phyloP scores from a whole-genome alignment of 805 yeast species.

The Metschnikowia anglica region DNA sequence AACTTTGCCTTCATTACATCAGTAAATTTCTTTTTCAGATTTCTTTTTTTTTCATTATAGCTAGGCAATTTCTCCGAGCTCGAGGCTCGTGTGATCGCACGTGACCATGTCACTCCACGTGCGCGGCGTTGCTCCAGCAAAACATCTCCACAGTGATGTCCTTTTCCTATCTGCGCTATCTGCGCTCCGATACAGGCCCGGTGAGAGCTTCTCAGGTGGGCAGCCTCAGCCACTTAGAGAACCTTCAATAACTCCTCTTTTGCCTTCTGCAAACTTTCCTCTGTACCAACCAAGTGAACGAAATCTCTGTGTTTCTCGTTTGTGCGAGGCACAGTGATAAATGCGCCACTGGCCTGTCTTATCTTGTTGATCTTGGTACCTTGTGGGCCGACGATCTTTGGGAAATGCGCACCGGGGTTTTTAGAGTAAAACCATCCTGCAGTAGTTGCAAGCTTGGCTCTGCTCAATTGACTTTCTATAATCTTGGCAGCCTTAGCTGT shows the following conservation, averaged over 20 bases:
- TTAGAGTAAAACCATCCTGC: slow-evolving; percentile 65
- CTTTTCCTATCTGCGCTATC: neutral
- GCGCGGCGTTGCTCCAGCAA: slow-evolving; percentile 1
- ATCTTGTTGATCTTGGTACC: slow-evolving; percentile 66
- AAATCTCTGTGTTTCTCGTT: slow-evolving; percentile 52
- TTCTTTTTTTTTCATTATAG: neutral
- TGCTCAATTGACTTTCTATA: slow-evolving; percentile 50
- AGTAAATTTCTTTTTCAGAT: slow-evolving; percentile 5
- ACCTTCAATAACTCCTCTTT: slow-evolving; percentile 14
- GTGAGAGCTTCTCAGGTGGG: no score
- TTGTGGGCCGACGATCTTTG: slow-evolving; percentile 71
- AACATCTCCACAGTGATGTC: no score
- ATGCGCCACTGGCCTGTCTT: slow-evolving; percentile 56
- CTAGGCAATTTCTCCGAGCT: neutral
- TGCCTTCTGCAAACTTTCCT: slow-evolving; percentile 47
- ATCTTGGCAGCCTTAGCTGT: slow-evolving; percentile 52
- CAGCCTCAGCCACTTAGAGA: neutral
- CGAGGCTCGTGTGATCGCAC: slow-evolving; percentile 8
- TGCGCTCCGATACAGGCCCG: neutral
- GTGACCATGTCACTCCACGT: slow-evolving; percentile 1
- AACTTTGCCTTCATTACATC: slow-evolving; percentile 1
- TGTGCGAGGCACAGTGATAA: slow-evolving; percentile 63
- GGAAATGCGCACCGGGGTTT: slow-evolving; percentile 48
- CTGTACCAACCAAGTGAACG: slow-evolving; percentile 60
- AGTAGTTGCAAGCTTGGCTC: slow-evolving; percentile 45